Base-by-base conservation (phyloP, 2,329 filamentous ascomycete species). In the Scolecobasidium constrictum region DNA sequence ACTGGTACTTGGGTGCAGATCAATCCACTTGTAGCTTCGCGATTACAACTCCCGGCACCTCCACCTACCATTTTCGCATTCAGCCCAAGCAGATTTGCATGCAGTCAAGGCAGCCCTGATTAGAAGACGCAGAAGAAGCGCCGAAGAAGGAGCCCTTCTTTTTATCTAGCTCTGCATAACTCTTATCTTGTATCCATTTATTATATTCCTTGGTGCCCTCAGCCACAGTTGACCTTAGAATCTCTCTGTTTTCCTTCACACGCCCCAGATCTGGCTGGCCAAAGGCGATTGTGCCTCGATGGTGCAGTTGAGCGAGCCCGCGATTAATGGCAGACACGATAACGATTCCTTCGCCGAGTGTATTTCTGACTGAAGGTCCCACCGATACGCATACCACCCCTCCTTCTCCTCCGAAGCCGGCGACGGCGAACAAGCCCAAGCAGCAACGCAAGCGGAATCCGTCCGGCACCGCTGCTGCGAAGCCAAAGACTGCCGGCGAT, bases 271-370 rank as follows among this genome's bases (percentile, higher is more conserved):
- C 16, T 17, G 7, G 9, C 17, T 17, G 7, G 12, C 18, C 17
- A 9, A 11, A 7, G 40, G 40, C 34, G 40, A 42, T 31, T 26
- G 40, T 42, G 40, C 40, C n/a, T n/a, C 40, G 36, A n/a, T 36
- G 13, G 12, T 36, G 36, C 23, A 22, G 34, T 13, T 35, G n/a
- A 22, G 33, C 15, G 17, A n/a, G 31, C 34, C 31, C 19, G 22
- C 18, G 15, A 26, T 33, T 41, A 33, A 68, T 68, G 65, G 64
- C 65, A 48, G 76, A 78, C 63, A 68, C 67, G 50, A 73, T 77
- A 60, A 71, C 67, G 55, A 76, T 78, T 50, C 73, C 75, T 47
- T 75, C 73, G 40, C 73, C 75, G 43, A 71, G 73, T 47, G 68
- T 69, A 58, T 75, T 71, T 55, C 66, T 69, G 46, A 57, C 39